phyloP scores from a whole-genome alignment of 257 asterid genomes.

The Paraleonurus japonicus region DNA sequence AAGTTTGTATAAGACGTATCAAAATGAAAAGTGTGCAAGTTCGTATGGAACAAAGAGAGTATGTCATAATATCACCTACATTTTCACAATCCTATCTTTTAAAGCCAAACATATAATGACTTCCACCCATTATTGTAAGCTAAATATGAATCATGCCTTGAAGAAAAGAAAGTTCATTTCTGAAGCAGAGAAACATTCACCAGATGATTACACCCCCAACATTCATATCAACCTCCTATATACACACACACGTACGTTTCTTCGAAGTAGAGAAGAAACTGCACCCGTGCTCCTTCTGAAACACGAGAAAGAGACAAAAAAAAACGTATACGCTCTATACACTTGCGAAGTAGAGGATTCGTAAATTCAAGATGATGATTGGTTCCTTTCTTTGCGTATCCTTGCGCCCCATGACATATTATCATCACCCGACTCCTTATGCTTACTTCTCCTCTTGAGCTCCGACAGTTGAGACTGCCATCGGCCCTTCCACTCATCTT shows the following conservation, averaged over 20 bases:
- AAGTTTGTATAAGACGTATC: too few species aligned
- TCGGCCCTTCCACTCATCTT: conserved; percentile 56
- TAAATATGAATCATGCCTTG: too few species aligned
- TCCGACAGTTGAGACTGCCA: conserved; percentile 77
- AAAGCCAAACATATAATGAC: too few species aligned
- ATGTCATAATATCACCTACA: too few species aligned
- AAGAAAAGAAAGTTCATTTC: too few species aligned
- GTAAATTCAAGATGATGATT: conserved; percentile 22
- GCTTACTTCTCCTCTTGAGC: conserved; percentile 55
- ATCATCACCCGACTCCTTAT: conserved; percentile 36
- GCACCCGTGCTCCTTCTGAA: not conserved
- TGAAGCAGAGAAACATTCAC: too few species aligned
- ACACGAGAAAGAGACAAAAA: not conserved
- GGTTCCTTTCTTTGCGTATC: conserved; percentile 58
- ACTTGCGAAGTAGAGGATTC: not conserved
- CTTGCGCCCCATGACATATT: conserved; percentile 77
- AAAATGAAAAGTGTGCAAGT: too few species aligned
- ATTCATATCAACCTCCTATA: not conserved
- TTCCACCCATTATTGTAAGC: too few species aligned
- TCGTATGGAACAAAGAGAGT: too few species aligned
- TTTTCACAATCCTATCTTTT: too few species aligned
- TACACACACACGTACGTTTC: not conserved
- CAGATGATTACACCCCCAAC: not conserved
- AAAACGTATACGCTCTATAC: not conserved
- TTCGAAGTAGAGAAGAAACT: not conserved